Evolutionary conservation across 352 stramenopile genomes (phyloP).

Genomic region (Thalassiosira hispida): DNA sequence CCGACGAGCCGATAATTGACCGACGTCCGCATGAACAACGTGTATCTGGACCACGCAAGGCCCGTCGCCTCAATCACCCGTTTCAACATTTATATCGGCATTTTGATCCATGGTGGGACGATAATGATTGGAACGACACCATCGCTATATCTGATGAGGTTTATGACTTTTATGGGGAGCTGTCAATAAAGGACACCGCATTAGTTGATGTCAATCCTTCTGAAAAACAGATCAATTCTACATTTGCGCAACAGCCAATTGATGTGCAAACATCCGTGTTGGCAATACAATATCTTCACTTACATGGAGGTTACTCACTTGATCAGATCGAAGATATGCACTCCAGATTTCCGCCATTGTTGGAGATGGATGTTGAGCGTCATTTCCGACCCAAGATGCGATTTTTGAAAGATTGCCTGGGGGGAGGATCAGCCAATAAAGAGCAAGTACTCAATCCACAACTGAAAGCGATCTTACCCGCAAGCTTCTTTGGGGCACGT

Average conservation of each 20-base stretch:
- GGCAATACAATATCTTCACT: slow-evolving; percentile 49
- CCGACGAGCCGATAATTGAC: background rate
- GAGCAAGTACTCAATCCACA: slow-evolving; percentile 11
- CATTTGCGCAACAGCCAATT: slow-evolving; percentile 27
- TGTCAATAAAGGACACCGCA: background rate
- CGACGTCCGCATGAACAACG: slow-evolving; percentile 31
- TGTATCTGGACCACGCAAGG: slow-evolving; percentile 52
- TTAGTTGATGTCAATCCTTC: background rate
- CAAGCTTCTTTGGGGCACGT: slow-evolving; percentile 69
- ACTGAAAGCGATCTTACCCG: slow-evolving; percentile 32
- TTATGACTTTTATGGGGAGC: slow-evolving; percentile 20
- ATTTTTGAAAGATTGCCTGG: slow-evolving; percentile 72
- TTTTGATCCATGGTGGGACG: slow-evolving; percentile 41
- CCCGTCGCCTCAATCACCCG: slow-evolving; percentile 71
- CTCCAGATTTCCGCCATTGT: slow-evolving; percentile 69
- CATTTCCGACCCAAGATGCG: slow-evolving; percentile 78
- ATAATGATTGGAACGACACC: slow-evolving; percentile 40
- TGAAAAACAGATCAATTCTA: slow-evolving; percentile 27
- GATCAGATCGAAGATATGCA: slow-evolving; percentile 66
- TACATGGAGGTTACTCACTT: slow-evolving; percentile 52
- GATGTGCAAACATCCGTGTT: slow-evolving; percentile 42
- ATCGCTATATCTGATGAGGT: slow-evolving; percentile 10
- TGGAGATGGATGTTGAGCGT: slow-evolving; percentile 64
- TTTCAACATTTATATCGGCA: slow-evolving; percentile 79
- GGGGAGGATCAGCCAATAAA: background rate